Base-by-base conservation (phyloP, 2,329 filamentous ascomycete species). In the Didymella exigua region DNA sequence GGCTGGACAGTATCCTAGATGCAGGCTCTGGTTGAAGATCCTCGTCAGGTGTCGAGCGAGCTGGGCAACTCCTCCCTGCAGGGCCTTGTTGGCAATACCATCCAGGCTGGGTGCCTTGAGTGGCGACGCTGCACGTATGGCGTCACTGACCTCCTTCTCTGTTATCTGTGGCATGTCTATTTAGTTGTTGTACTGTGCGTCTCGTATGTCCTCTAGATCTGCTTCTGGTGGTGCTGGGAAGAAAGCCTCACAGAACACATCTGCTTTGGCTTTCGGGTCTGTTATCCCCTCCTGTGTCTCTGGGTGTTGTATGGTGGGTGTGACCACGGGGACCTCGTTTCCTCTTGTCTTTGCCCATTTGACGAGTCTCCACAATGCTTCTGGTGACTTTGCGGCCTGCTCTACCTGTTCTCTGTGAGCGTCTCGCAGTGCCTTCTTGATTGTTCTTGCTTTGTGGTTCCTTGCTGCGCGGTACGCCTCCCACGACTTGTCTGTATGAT, bases 331-430 rank as follows among this genome's bases (percentile, higher is more conserved):
- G 29, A 46, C 36, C 30, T 29, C 14, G 42, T 56, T 56, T 8
- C 41, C 46, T 46, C 67, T 53, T 23, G 62, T 65, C 34, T 60
- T 58, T 3, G 68, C 68, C 69, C 59, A 70, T 44, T 62, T 69
- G 1, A 55, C 58, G 2, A 71, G 49, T 16, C 55, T 60, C 66
- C 54, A 70, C 14, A 70, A 47, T 40, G 61, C 63, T 44, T 66
- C 49, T 50, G n/a, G n/a, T 9, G 9, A 26, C 24, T 26, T 26
- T 5, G 24, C 24, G 9, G 24, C 24, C 24, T 30, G 9, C 27
- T 68, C 58, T 21, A 72, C 63, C 21, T 55, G 41, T 7, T 59
- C 53, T 31, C 67, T 63, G 46, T 69, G 59, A 13, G 49, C 43
- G 10, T 53, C 46, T 36, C 26, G 42, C 16, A 58, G 34, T 26